Evolutionary conservation across 306 rosid genomes (phyloP), one percentile per base, ranked within the genome.

Genomic region (Cyamopsis tetragonoloba): DNA sequence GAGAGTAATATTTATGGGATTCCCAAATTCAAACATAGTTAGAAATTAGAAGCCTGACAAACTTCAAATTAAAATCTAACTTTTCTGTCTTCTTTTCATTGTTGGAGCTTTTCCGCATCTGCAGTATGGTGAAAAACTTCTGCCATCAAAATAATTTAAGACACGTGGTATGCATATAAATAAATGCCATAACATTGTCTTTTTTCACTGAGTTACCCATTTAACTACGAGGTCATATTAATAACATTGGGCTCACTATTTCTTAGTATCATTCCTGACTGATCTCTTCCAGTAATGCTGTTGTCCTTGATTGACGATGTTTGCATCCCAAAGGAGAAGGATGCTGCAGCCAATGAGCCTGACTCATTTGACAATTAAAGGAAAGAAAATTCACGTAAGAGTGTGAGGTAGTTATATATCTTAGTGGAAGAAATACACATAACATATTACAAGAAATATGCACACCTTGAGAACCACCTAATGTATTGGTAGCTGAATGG

Each of bases 401-500:
- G 18, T 10, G 39, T 54, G 17, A 24, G 54, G 17, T 13, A 24
- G 9, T 41, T 39, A 7, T 11, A 7, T 11, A 28, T 65, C 39
- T 26, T 41, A 7, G 27, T 15, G 4, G 9, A 26, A 62, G 39
- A 13, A n/a, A 20, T 6, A 12, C 20, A 23, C 47, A 13, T 5
- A 19, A 3, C 37, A 30, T 59, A 59, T 2, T 1, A 20, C 4
- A 44, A 43, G 38, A 62, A 14, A 41, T 28, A 63, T 44, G 44
- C 44, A 28, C 37, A 27, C 17, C 68, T 14, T 62, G 74, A 39
- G 69, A 78, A 79, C 5, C 39, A 80, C 82, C 83, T 38, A 59
- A 63, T 41, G 58, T 64, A 78, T 76, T 74, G 34, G 49, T 37
- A 53, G 71, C 56, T 1, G 37, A 72, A 44, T 50, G 43, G 43